These are phyloP conservation scores for Calonectria pteridis DNA, from an alignment of 2,329 filamentous ascomycete species.

Conservation along the genomic window DNA sequence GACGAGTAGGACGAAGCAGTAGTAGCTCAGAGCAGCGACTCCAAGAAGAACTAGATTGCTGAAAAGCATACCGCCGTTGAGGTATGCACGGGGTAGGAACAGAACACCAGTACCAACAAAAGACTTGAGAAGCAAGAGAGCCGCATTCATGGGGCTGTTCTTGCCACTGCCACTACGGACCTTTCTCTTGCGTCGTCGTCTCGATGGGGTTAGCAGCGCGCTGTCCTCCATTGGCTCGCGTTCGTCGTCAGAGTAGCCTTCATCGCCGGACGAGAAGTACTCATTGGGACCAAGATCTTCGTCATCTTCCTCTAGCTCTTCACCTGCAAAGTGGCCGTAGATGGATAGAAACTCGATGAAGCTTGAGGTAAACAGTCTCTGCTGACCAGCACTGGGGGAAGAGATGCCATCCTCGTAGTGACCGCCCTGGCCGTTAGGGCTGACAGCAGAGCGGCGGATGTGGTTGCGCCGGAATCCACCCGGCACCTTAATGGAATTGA, in stretches of 20 bases:
- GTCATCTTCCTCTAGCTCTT: conserved; percentile 96
- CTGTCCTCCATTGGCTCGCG: conserved; percentile 90
- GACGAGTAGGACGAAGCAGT: conserved; percentile 96
- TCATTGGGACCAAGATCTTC: conserved; percentile 89
- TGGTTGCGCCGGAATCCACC: conserved; percentile 95
- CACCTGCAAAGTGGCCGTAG: conserved; percentile 97
- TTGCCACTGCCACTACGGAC: conserved; percentile 79
- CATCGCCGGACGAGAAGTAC: conserved; percentile 86
- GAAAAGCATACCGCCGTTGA: conserved; percentile 98
- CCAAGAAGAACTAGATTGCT: conserved; percentile 90
- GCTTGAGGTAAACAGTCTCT: conserved; percentile 84
- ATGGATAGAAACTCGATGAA: conserved; percentile 96
- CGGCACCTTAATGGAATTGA: conserved; percentile 90
- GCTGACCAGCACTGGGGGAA: conserved; percentile 49
- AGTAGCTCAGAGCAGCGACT: conserved; percentile 91
- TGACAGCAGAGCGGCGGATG: conserved; percentile 79
- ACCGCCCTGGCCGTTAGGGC: conserved; percentile 58
- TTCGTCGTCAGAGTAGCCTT: conserved; percentile 75
- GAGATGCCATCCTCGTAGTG: conserved; percentile 49
- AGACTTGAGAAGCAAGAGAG: conserved; percentile 91
- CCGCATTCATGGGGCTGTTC: conserved; percentile 83
- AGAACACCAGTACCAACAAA: conserved; percentile 97
- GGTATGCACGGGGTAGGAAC: conserved; percentile 91
- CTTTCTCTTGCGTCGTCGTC: conserved; percentile 81
- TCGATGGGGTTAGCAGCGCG: conserved; percentile 81